phyloP scores from a whole-genome alignment of 2,329 filamentous ascomycete species.

The Didymella pomorum region DNA sequence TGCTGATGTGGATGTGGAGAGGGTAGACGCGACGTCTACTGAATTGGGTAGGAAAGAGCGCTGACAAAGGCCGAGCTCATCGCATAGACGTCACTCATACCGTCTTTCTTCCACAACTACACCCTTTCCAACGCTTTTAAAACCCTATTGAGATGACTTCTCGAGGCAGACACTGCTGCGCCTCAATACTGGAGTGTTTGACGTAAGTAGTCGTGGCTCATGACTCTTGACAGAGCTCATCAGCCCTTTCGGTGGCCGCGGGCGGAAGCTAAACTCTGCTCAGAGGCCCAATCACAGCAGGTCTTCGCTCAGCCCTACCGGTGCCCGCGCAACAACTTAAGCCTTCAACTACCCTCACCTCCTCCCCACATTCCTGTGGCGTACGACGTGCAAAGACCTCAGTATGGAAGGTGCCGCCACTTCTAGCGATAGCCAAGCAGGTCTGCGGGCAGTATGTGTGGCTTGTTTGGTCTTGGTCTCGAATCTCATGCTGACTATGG shows the following conservation, averaged over 20 bases:
- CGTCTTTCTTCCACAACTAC: neutral
- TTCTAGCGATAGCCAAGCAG: conserved; percentile 14
- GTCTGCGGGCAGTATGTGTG: conserved; percentile 18
- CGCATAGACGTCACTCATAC: neutral
- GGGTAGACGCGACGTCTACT: neutral
- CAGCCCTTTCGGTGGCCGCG: conserved; percentile 16
- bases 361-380: conserved; percentile 9
- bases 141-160: neutral
- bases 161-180: neutral
- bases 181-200: neutral
- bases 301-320: conserved; percentile 5
- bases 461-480: neutral
- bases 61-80: neutral
- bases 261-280: neutral
- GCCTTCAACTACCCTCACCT: conserved; percentile 1
- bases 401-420: conserved; percentile 16
- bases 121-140: neutral
- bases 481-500: conserved; percentile 1
- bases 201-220: conserved; percentile 4
- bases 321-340: conserved; percentile 18
- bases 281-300: conserved; percentile 12
- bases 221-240: conserved; percentile 2
- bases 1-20: neutral
- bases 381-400: neutral
- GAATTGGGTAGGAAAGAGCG: neutral